phyloP scores from a whole-genome alignment of 2,329 filamentous ascomycete species.

The Colletotrichum chrysophilum region DNA sequence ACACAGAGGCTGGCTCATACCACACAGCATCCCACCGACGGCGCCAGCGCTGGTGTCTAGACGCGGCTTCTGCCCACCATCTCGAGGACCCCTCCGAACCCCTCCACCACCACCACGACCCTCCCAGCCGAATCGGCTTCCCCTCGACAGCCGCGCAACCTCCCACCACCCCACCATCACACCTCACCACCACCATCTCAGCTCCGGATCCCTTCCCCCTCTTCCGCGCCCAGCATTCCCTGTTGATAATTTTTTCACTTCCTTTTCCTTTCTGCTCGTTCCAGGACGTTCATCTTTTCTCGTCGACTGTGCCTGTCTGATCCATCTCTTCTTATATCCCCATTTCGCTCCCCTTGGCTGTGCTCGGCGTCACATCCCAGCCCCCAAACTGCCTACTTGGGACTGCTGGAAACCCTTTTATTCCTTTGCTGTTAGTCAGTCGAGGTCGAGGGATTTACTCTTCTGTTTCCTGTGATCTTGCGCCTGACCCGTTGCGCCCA shows the following conservation, averaged over 20 bases:
- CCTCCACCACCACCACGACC: slow-evolving; percentile 17
- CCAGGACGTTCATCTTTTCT: background rate
- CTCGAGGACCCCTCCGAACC: slow-evolving; percentile 9
- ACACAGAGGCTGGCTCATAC: slow-evolving; percentile 1
- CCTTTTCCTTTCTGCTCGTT: background rate
- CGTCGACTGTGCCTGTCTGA: background rate
- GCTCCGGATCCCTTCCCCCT: slow-evolving; percentile 7
- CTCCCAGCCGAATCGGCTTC: slow-evolving; percentile 24
- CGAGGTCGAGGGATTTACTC: background rate
- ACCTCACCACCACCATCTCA: slow-evolving; percentile 5
- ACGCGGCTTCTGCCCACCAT: slow-evolving; percentile 19
- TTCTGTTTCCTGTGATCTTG: background rate
- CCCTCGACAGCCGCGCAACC: slow-evolving; percentile 21
- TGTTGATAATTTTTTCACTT: background rate
- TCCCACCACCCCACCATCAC: slow-evolving; percentile 19
- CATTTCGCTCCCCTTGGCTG: background rate
- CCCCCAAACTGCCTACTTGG: background rate
- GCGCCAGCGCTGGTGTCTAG: background rate
- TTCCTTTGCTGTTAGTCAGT: background rate
- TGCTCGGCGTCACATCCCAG: background rate
- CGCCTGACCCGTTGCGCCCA: slow-evolving; percentile 1
- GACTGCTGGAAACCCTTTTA: background rate
- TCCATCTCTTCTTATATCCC: slow-evolving; percentile 1
- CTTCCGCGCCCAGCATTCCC: slow-evolving; percentile 15
- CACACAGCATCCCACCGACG: background rate